Evolutionary conservation across 2,329 filamentous ascomycete genomes (phyloP).

Genomic region (Sclerotinia spermophila): DNA sequence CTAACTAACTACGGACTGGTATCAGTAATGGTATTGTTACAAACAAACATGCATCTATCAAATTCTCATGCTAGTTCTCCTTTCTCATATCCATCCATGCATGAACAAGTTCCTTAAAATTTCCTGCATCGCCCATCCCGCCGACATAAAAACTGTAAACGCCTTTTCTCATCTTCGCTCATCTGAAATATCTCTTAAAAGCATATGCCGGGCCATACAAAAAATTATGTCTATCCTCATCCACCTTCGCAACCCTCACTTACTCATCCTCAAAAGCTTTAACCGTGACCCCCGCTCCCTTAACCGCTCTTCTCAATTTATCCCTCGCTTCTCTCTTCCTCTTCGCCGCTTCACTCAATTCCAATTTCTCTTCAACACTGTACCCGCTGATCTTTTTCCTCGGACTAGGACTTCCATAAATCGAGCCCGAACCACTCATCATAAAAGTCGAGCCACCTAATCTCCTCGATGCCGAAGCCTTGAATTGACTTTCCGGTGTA

Average conservation of each 20-base stretch:
- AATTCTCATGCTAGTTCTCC: not conserved
- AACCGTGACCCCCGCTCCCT: slow-evolving; percentile 34
- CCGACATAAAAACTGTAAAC: not conserved
- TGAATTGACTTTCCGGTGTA: slow-evolving; percentile 33
- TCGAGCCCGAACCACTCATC: slow-evolving; percentile 27
- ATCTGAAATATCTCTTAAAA: not conserved
- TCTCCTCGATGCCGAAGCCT: slow-evolving; percentile 26
- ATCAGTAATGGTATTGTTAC: slow-evolving; percentile 6
- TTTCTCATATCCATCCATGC: slow-evolving; percentile 2
- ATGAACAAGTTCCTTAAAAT: not conserved
- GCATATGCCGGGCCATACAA: not conserved
- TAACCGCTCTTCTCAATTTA: slow-evolving; percentile 43
- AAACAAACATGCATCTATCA: not conserved
- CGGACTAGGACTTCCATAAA: slow-evolving; percentile 37
- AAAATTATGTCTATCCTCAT: not conserved
- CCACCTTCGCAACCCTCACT: not conserved
- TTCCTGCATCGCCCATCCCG: too few relatives aligned
- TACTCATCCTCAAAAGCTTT: slow-evolving; percentile 32
- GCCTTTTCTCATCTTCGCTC: not conserved
- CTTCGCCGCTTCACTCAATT: slow-evolving; percentile 52
- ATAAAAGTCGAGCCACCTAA: slow-evolving; percentile 19
- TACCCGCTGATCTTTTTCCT: slow-evolving; percentile 62
- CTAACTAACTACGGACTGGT: not conserved
- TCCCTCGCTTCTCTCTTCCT: slow-evolving; percentile 51
- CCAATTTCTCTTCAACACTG: slow-evolving; percentile 54